Base-by-base conservation (phyloP, 2,329 filamentous ascomycete species). In the Sporothrix pallida region DNA sequence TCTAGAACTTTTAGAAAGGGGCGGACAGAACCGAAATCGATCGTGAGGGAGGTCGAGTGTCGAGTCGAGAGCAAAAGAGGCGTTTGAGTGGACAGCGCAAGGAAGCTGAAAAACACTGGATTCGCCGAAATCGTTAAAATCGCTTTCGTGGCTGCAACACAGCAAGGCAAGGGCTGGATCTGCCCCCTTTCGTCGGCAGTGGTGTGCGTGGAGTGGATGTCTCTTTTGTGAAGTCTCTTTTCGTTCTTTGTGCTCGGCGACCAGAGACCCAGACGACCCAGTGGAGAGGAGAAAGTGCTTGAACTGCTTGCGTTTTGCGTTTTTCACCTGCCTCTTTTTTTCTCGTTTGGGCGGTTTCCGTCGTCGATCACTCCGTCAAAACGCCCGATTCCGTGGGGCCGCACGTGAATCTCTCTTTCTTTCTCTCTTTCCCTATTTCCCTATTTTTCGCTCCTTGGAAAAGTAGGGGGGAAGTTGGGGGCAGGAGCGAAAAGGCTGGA, bases 291-390 rank as follows among this genome's bases (percentile, higher is more conserved):
- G 52, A 56, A 20, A 23, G 31, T 37, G 31, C 31, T 37, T 37
- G 23, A 56, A 52, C 1, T 42, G 68, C 37, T 44, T 48, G 52
- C n/a, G 31, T 31, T 58, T 58, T 37, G 31, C 31, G 31, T 37
- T 37, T 58, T 58, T 56, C 15, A 20, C 42, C 52, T 62, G 31
- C 54, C 68, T 72, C 42, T 72, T 56, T 42, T 58, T 58, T 62
- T 74, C 48, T 69, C 46, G 65, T 52, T 67, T 20, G 17, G 60
- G 58, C 50, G 42, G 44, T 50, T 58, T 54, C 67, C 56, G 60
- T 58, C 37, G 72, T 67, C 72, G 72, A 73, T 73, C 72, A n/a
- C 37, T 70, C 23, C 23, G 62, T 67, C 17, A 48, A 50, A 52
- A 52, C 69, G 17, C n/a, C 31, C 46, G 71, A 63, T n/a, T 63